phyloP scores from a whole-genome alignment of 805 yeast species.

The Sungouiozyma ichnusensis region DNA sequence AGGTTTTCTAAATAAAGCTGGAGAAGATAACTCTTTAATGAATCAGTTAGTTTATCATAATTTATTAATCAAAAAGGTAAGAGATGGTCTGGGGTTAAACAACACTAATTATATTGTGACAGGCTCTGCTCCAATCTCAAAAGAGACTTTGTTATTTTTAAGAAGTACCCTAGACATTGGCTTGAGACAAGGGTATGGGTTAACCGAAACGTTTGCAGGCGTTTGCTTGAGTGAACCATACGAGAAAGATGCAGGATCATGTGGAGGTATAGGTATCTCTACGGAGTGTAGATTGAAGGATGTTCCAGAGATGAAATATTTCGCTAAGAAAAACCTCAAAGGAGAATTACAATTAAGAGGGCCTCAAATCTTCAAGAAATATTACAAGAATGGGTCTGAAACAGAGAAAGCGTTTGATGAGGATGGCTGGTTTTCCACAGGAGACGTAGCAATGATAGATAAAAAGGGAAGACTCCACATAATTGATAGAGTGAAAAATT shows the following conservation, averaged over 20 bases:
- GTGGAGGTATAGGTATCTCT: slow-evolving; percentile 48
- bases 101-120: slow-evolving; percentile 33
- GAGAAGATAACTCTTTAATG: slow-evolving; percentile 31
- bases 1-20: slow-evolving; percentile 23
- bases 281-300: slow-evolving; percentile 52
- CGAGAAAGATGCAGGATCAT: slow-evolving; percentile 42
- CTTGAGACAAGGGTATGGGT: slow-evolving; percentile 65
- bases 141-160: slow-evolving; percentile 49
- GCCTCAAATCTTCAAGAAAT: slow-evolving; percentile 47
- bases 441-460: slow-evolving; percentile 52
- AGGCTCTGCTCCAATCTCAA: slow-evolving; percentile 66
- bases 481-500: slow-evolving; percentile 69
- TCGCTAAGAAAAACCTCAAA: slow-evolving; percentile 33
- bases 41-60: slow-evolving; percentile 28
- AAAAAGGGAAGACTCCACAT: slow-evolving; percentile 45
- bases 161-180: slow-evolving; percentile 48
- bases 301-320: slow-evolving; percentile 52
- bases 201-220: slow-evolving; percentile 66
- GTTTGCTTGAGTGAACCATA: slow-evolving; percentile 33
- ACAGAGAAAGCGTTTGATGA: slow-evolving; percentile 42
- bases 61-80: slow-evolving; percentile 34
- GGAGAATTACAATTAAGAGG: slow-evolving; percentile 61
- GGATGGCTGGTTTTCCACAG: slow-evolving; percentile 58
- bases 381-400: slow-evolving; percentile 47
- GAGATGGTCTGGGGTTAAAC: slow-evolving; percentile 38